These are phyloP conservation scores for Solanum pennellii DNA, from an alignment of 257 asterid species.

Conservation along the genomic window DNA sequence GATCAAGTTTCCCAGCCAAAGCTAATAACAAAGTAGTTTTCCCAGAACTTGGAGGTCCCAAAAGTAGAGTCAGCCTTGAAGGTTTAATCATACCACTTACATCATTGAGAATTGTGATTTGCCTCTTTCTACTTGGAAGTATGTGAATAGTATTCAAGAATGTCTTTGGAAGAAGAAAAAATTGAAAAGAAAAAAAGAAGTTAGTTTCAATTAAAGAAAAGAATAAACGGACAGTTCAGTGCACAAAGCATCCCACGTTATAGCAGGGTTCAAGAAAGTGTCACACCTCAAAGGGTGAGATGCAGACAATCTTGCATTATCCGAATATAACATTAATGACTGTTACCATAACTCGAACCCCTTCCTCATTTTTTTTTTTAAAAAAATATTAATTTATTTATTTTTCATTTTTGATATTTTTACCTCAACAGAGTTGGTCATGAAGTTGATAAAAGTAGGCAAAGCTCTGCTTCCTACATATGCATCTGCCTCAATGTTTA, in stretches of 20 bases:
- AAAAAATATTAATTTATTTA: background rate
- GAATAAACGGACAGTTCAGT: fast-evolving
- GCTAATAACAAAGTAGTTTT: constrained; percentile 34
- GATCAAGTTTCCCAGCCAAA: constrained; percentile 62
- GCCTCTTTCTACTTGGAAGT: constrained; percentile 38
- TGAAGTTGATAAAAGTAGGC: background rate
- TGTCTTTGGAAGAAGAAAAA: background rate
- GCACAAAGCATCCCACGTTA: background rate
- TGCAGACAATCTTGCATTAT: background rate
- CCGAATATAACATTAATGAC: background rate
- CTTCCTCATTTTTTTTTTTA: background rate
- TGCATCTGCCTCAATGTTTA: background rate
- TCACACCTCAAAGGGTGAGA: background rate
- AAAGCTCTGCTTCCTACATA: background rate
- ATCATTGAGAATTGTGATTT: constrained; percentile 43
- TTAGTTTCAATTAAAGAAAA: background rate
- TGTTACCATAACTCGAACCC: background rate
- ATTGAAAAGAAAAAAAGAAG: background rate
- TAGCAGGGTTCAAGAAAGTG: background rate
- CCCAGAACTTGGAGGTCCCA: constrained; percentile 2
- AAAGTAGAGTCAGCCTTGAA: constrained; percentile 11
- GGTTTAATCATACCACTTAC: constrained; percentile 63
- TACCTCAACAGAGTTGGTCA: background rate
- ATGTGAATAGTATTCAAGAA: constrained; percentile 20
- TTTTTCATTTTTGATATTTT: background rate